Evolutionary conservation across 1,139 yeast species (phyloP).

Genomic region (Zygoascus meyerae): DNA sequence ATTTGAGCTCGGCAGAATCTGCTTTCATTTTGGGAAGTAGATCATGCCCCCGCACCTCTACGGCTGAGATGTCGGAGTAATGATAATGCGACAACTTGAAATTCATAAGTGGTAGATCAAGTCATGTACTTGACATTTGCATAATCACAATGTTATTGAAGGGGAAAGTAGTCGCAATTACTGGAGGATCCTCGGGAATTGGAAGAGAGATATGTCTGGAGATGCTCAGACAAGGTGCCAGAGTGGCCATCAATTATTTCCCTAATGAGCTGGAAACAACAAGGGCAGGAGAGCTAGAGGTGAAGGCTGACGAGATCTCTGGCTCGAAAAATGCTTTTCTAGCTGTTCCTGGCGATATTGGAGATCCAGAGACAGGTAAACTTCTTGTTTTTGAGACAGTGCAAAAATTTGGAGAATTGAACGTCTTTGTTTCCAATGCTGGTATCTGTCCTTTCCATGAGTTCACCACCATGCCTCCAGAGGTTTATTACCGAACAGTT

Average conservation of each 20-base stretch:
- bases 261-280: conserved; percentile 25
- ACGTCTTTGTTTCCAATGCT: conserved; percentile 44
- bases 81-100: no score
- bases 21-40: no score
- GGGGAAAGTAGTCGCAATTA: conserved; percentile 26
- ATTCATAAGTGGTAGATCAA: no score
- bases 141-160: conserved; percentile 10
- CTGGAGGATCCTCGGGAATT: conserved; percentile 41
- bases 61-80: no score
- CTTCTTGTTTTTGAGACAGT: conserved; percentile 35
- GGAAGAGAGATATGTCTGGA: conserved; percentile 38
- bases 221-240: conserved; percentile 32
- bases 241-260: conserved; percentile 29
- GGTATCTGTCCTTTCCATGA: conserved; percentile 40
- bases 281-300: conserved; percentile 27
- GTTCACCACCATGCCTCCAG: conserved; percentile 38
- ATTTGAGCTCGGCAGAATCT: no score
- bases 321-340: conserved; percentile 24
- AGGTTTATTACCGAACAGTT: conserved; percentile 35
- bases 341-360: conserved; percentile 42
- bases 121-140: no score
- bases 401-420: conserved; percentile 37
- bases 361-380: conserved; percentile 36
- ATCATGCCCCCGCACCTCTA: no score
- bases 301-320: conserved; percentile 25